Evolutionary conservation across 257 asterid species (phyloP).

Genomic region (Misopates orontium): DNA sequence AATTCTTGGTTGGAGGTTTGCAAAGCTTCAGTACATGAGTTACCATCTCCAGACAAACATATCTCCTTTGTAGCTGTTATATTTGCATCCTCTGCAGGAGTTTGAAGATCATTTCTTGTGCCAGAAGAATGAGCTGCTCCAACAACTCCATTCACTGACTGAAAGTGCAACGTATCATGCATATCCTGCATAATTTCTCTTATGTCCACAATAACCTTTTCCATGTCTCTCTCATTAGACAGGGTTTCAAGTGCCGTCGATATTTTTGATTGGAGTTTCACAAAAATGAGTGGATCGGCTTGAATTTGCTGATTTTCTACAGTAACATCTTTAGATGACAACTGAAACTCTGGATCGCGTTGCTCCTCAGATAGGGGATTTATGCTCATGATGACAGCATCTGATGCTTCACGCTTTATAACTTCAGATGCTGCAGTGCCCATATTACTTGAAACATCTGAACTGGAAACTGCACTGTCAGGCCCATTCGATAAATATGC

Average conservation of each 20-base stretch:
- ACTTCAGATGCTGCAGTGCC: constrained; percentile 34
- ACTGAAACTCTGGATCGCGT: constrained; percentile 30
- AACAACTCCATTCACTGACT: constrained; percentile 32
- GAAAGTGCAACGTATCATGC: constrained; percentile 36
- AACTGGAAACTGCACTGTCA: constrained; percentile 39
- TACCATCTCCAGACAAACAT: constrained; percentile 36
- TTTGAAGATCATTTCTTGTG: constrained; percentile 28
- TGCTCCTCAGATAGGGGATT: constrained; percentile 36
- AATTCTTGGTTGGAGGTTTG: constrained; percentile 47
- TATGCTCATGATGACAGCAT: constrained; percentile 29
- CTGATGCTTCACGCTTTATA: constrained; percentile 35
- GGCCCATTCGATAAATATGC: constrained; percentile 61
- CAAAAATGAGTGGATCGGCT: constrained; percentile 42
- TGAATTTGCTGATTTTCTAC: constrained; percentile 36
- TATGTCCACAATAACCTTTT: constrained; percentile 53
- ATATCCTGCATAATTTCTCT: constrained; percentile 57
- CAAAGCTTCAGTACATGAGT: constrained; percentile 29
- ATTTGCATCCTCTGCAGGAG: constrained; percentile 33
- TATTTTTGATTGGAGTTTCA: constrained; percentile 60
- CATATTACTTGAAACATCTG: constrained; percentile 36
- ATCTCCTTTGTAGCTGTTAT: constrained; percentile 33
- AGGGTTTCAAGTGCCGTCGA: constrained; percentile 58
- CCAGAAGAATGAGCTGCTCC: constrained; percentile 37
- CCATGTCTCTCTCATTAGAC: constrained; percentile 52
- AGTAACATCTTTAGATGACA: constrained; percentile 29